Percentiles rank a stretch among this genome's conserved stretches.
Evolutionary conservation across 495 filamentous ascomycete species (phyloP).

Genomic region (Aspergillus hancockii): DNA sequence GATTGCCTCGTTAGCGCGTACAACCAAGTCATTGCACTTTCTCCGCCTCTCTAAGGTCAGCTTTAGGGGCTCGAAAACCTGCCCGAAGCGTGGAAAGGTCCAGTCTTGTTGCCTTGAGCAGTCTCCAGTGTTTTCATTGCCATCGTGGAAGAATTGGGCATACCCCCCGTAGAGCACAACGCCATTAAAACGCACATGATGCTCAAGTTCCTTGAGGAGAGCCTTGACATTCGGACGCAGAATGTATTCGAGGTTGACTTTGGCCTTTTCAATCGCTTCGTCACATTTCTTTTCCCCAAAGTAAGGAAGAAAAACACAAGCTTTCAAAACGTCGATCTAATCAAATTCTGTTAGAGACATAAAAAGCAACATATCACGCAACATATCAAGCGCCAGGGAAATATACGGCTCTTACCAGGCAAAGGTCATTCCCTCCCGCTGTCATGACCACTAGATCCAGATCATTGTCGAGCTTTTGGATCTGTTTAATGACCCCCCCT

Average conservation of each 20-base stretch:
- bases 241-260: conserved; percentile 21
- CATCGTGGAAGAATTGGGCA: conserved; percentile 29
- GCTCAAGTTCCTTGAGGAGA: conserved; percentile 17
- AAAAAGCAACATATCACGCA: no score
- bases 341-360: background rate
- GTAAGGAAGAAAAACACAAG: conserved; percentile 26
- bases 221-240: conserved; percentile 23
- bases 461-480: conserved; percentile 7
- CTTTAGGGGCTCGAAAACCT: background rate
- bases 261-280: conserved; percentile 19
- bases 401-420: conserved; percentile 18
- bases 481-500: conserved; percentile 22
- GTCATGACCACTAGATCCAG: conserved; percentile 33
- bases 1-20: conserved; percentile 22
- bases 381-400: background rate
- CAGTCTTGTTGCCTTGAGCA: conserved; percentile 25
- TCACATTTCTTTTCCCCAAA: conserved; percentile 17
- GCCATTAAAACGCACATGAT: conserved; percentile 25
- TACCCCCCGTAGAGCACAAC: conserved; percentile 27
- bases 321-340: conserved; percentile 21
- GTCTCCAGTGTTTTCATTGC: conserved; percentile 6
- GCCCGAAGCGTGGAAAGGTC: conserved; percentile 6
- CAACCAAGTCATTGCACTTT: conserved; percentile 28
- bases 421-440: conserved; percentile 36
- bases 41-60: conserved; percentile 24